Evolutionary conservation across 164 flowering plant genomes (phyloP), one percentile per base, ranked within the genome.

Genomic region (Chimonanthus salicifolius): DNA sequence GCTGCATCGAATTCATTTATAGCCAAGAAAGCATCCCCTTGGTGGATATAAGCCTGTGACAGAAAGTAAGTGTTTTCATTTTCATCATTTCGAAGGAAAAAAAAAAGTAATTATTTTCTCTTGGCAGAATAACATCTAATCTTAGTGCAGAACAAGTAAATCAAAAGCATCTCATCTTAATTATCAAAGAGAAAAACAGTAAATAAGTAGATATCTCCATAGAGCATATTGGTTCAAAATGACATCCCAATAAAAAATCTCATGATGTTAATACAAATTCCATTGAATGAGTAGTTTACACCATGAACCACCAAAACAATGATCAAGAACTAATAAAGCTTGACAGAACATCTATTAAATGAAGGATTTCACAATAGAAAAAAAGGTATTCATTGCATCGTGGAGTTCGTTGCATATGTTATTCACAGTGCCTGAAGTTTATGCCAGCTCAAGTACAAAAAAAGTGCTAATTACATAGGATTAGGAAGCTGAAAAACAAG

Each of bases 1-100:
- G 97, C 98, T 16, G 80, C 88, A 76, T 86, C 88, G 77, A 82
- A 78, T 67, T 86, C 83, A 43, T 84, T 84, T 88, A 84, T 81
- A 1, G 89, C 94, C 83, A 95, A 72, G 75, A 85, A 88, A 63
- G 84, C 90, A 87, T 95, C 98, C 54, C 96, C 99, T 80, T 88
- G 85, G 71, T 88, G 87, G 10, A 91, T 82, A 77, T 87, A 90
- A 64, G 90, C 99, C 97, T 95, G 87, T 50, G n/a, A 18, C 33
- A 62, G 66, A 13, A 5, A 63, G 7, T 33, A 63, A 4, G 43
- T 21, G 33, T 1, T 33, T 33, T 33, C 33, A 33, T 33, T 33
- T 33, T 33, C 33, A 33, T 33, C 33, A 33, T 33, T 33, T 33
- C 2, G 33, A 33, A 33, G 33, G n/a, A 1, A 33, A 33, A 33